These are phyloP conservation scores for Calonectria naviculata DNA, from an alignment of 2,329 filamentous ascomycete genomes.

Conservation along the genomic window DNA sequence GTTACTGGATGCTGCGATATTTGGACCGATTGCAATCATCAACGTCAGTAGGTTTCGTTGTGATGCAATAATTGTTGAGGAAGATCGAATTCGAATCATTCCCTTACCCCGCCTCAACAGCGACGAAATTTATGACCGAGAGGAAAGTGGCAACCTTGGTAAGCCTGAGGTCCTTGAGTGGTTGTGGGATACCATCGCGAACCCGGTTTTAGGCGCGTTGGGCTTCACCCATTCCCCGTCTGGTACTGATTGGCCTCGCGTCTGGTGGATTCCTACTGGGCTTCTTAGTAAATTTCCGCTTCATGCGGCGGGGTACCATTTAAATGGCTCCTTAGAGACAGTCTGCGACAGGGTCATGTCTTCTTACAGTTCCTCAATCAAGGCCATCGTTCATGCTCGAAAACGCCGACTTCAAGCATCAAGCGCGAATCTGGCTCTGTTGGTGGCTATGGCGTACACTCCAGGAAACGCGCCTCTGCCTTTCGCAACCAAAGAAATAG, in stretches of 20 bases:
- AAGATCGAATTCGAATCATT: background rate
- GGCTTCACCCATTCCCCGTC: slow-evolving; percentile 32
- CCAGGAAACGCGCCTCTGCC: slow-evolving; percentile 15
- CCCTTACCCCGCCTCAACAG: background rate
- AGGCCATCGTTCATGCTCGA: slow-evolving; percentile 40
- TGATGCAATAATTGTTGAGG: background rate
- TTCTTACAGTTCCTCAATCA: slow-evolving; percentile 50
- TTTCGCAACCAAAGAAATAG: slow-evolving; percentile 33
- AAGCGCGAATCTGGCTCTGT: slow-evolving; percentile 30
- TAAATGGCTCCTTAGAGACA: slow-evolving; percentile 36
- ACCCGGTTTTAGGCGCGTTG: slow-evolving; percentile 41
- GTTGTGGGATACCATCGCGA: slow-evolving; percentile 43
- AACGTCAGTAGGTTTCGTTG: background rate
- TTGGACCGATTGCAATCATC: background rate
- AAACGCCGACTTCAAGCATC: background rate
- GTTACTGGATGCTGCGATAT: background rate
- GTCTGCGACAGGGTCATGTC: slow-evolving; percentile 50
- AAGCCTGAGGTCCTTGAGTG: slow-evolving; percentile 35
- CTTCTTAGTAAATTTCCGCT: slow-evolving; percentile 43
- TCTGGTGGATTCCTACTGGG: slow-evolving; percentile 50
- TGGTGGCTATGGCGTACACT: slow-evolving; percentile 40
- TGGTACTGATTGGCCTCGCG: slow-evolving; percentile 35
- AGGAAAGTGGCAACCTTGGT: background rate
- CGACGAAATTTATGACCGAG: no score
- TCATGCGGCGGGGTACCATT: slow-evolving; percentile 43